Evolutionary conservation across 495 filamentous ascomycete genomes (phyloP).

Genomic region (Viridothelium virens): DNA sequence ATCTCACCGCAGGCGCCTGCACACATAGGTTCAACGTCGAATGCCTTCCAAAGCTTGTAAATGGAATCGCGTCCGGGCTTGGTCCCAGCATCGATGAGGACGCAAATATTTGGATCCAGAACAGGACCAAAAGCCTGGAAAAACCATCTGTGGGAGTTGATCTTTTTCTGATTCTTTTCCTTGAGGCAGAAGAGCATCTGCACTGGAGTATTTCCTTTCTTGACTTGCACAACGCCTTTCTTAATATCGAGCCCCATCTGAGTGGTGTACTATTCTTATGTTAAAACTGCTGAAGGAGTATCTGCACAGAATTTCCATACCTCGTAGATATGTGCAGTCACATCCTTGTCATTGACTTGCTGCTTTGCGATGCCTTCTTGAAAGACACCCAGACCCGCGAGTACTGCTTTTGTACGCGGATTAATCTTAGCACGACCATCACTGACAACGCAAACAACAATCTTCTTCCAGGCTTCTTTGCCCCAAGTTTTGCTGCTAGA

Average conservation of each 20-base stretch:
- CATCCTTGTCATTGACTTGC: slow-evolving; percentile 92
- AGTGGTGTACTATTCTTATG: slow-evolving; percentile 63
- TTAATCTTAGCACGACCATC: slow-evolving; percentile 99
- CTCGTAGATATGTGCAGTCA: slow-evolving; percentile 98
- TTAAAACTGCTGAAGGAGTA: neutral
- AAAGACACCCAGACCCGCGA: slow-evolving; percentile 91
- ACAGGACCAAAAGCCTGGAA: slow-evolving; percentile 95
- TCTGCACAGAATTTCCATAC: slow-evolving; percentile 18
- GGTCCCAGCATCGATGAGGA: slow-evolving; percentile 93
- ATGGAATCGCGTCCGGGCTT: slow-evolving; percentile 87
- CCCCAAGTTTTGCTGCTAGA: slow-evolving; percentile 95
- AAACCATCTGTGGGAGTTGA: slow-evolving; percentile 99
- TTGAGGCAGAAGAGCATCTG: slow-evolving; percentile 99
- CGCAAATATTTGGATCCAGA: slow-evolving; percentile 91
- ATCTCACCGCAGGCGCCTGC: slow-evolving; percentile 98
- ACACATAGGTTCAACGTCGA: slow-evolving; percentile 95
- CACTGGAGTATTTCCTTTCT: slow-evolving; percentile 67
- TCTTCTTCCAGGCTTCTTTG: slow-evolving; percentile 98
- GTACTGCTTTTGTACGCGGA: slow-evolving; percentile 75
- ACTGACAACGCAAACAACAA: slow-evolving; percentile 96
- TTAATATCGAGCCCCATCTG: slow-evolving; percentile 83
- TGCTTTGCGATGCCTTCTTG: slow-evolving; percentile 99
- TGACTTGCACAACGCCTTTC: slow-evolving; percentile 76
- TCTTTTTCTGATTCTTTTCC: slow-evolving; percentile 99
- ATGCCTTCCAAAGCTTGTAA: slow-evolving; percentile 97